Evolutionary conservation across 2,329 filamentous ascomycete genomes (phyloP).

Genomic region (Arthrobotrys sphaeroides): DNA sequence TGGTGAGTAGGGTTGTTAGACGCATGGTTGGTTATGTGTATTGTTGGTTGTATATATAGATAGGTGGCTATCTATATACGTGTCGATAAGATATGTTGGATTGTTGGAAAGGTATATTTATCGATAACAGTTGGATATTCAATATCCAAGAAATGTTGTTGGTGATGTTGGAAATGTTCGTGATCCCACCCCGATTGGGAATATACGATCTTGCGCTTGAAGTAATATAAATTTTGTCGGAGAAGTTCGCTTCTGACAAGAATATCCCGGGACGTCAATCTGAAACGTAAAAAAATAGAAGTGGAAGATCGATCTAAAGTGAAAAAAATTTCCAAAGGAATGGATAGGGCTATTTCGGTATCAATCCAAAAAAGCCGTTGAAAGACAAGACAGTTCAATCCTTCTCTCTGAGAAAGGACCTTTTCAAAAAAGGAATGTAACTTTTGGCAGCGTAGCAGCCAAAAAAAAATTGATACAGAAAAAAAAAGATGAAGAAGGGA

Average conservation of each 20-base stretch:
- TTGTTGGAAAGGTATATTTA: neutral
- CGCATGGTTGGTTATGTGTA: slow-evolving; percentile 20
- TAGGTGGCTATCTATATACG: neutral
- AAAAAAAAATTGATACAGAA: neutral
- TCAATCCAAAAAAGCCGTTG: slow-evolving; percentile 1
- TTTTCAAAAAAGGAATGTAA: slow-evolving; percentile 42
- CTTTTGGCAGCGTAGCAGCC: slow-evolving; percentile 34
- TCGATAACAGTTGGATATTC: neutral
- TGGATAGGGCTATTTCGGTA: slow-evolving; percentile 26
- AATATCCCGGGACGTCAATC: neutral
- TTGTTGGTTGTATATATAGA: neutral
- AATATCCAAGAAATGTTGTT: neutral
- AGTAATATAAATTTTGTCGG: neutral
- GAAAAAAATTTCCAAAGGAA: slow-evolving; percentile 11
- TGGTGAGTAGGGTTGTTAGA: neutral
- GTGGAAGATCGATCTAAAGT: too few relatives aligned
- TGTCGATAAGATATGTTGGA: neutral
- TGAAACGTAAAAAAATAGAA: slow-evolving; percentile 20
- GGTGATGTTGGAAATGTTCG: slow-evolving; percentile 11
- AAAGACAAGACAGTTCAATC: slow-evolving; percentile 14
- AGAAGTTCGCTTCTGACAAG: slow-evolving; percentile 38
- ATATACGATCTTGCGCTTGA: slow-evolving; percentile 4
- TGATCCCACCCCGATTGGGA: slow-evolving; percentile 6
- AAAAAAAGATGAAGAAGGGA: neutral
- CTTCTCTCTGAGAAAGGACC: slow-evolving; percentile 26